A percentile compares a stretch with the other conserved stretches of the same genome.
Evolutionary conservation across 2,329 filamentous ascomycete species (phyloP).

Genomic region (Shiraia sp.): DNA sequence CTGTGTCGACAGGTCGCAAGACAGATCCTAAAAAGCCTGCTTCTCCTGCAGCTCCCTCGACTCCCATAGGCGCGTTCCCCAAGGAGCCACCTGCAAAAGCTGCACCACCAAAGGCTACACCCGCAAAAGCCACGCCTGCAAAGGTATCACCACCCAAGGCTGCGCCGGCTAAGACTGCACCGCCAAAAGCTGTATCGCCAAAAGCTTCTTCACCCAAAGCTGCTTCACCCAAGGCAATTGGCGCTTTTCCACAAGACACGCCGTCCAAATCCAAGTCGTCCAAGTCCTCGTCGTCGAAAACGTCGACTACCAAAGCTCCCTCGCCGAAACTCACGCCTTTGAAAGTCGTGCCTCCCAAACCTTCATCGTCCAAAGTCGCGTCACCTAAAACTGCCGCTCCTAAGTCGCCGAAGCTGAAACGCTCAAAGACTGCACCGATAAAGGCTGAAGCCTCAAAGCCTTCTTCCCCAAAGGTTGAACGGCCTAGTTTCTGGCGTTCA

Average conservation of each 20-base stretch:
- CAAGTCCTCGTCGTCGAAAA: slow-evolving; percentile 4
- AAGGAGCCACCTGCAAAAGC: slow-evolving; percentile 2
- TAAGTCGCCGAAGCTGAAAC: slow-evolving; percentile 8
- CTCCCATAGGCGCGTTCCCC: slow-evolving; percentile 4
- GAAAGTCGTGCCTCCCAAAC: slow-evolving; percentile 10
- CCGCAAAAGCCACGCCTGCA: slow-evolving; percentile 8
- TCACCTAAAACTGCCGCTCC: slow-evolving; percentile 4
- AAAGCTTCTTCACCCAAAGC: slow-evolving; percentile 9
- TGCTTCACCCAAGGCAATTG: slow-evolving; percentile 1
- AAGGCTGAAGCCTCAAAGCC: slow-evolving; percentile 6
- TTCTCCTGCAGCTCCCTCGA: slow-evolving; percentile 4
- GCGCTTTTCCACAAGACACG: background rate
- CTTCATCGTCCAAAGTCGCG: slow-evolving; percentile 6
- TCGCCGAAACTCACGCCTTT: slow-evolving; percentile 9
- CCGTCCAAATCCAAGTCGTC: background rate
- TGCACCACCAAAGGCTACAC: background rate
- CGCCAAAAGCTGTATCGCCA: slow-evolving; percentile 4
- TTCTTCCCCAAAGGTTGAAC: slow-evolving; percentile 8
- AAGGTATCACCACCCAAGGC: slow-evolving; percentile 6
- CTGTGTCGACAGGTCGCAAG: background rate
- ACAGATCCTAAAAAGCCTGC: slow-evolving; percentile 10
- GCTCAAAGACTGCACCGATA: slow-evolving; percentile 10
- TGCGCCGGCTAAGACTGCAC: slow-evolving; percentile 3
- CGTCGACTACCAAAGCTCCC: slow-evolving; percentile 6
- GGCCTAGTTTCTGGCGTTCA: slow-evolving; percentile 4